Percentiles rank a stretch among this genome's conserved stretches.
These are phyloP conservation scores for Alternaria sp. DNA, from an alignment of 2,329 filamentous ascomycete species.

Conservation along the genomic window DNA sequence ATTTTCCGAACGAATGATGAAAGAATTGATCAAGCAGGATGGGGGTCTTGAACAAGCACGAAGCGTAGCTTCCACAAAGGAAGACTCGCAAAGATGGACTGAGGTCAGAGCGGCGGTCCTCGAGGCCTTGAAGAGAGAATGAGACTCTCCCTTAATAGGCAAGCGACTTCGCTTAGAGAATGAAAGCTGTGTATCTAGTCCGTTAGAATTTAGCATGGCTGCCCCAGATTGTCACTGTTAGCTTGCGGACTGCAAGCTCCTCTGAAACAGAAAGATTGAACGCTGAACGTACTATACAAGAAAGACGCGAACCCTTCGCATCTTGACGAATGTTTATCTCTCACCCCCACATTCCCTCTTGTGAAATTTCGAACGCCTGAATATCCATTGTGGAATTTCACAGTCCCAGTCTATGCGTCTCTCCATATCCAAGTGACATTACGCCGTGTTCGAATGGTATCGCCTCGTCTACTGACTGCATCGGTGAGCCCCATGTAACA, in stretches of 20 bases:
- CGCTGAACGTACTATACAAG: neutral
- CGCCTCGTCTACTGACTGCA: slow-evolving; percentile 48
- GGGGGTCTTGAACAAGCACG: too few species aligned
- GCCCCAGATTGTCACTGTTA: neutral
- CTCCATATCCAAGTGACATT: slow-evolving; percentile 38
- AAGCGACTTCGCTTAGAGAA: neutral
- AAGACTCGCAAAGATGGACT: too few species aligned
- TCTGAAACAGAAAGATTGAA: neutral
- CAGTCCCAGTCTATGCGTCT: neutral
- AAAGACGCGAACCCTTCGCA: neutral
- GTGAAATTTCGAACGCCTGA: neutral
- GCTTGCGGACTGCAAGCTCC: neutral
- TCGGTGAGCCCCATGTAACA: slow-evolving; percentile 47
- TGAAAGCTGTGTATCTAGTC: neutral
- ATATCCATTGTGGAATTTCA: neutral
- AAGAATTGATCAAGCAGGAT: too few species aligned
- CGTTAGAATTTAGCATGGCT: neutral
- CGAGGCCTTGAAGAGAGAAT: too few species aligned
- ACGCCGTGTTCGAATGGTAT: slow-evolving; percentile 44
- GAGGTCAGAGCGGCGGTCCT: too few species aligned
- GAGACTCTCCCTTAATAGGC: too few species aligned
- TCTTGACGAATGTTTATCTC: neutral
- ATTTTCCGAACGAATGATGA: too few species aligned
- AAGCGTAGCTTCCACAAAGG: too few species aligned
- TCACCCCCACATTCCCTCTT: neutral